Base-by-base conservation (phyloP, 1,139 yeast genomes). In the Nakaseomyces bracarensis region DNA sequence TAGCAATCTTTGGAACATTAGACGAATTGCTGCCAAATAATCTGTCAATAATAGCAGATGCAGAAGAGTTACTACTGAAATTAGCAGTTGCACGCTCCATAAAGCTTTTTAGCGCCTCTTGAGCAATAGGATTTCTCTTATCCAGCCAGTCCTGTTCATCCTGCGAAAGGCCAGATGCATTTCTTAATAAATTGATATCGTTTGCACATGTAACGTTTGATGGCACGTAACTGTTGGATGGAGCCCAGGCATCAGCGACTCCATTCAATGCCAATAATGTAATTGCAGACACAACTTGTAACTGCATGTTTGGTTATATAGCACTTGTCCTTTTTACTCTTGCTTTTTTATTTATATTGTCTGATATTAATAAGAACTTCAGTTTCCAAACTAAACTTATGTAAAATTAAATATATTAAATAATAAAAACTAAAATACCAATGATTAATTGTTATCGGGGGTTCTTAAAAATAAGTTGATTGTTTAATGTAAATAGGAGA, bases 211-310 rank as follows among this genome's bases (percentile, higher is more conserved):
- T 60, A 9, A 75, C 75, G n/a, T 56, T 53, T 0, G 74, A 77
- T 3, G 89, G 89, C 0, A 83, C 82, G 53, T 80, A 81, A 1
- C 74, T 68, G 39, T 74, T 72, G 0, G 78, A 68, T 1, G 83
- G 82, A 3, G 80, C 73, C 75, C 75, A 73, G 0, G 78, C 79
- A 43, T 29, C 19, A 16, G 35, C 41, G 11, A 20, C 36, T 30
- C 34, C 34, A 21, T 21, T 33, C 18, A 33, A 21, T 11, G 36
- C 36, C 26, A 33, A 15, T 7, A 21, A 15, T 7, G 36, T 20
- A 33, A 33, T 15, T 20, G 36, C 26, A 33, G 26, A 20, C 16
- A 33, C 36, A 4, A 33, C 11, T 21, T 33, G 26, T 11, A 33
- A 20, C 18, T 33, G 36, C 36, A 33, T 33, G 8, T 13, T 29